Evolutionary conservation across 345 rosid genomes (phyloP).

Genomic region (Erodium maritimum): DNA sequence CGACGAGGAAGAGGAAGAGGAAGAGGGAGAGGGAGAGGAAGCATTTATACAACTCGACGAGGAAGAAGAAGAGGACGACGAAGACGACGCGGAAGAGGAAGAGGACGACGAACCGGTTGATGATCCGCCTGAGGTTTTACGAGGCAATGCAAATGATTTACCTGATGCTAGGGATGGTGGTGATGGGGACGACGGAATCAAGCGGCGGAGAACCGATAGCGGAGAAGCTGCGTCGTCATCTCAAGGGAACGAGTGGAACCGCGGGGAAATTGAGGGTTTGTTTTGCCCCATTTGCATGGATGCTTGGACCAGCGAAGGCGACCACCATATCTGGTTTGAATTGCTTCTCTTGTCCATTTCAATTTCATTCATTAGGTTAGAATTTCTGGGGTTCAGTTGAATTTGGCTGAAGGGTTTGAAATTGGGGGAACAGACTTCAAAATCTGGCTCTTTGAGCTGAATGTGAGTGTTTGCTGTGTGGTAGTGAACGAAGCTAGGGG

Average conservation of each 20-base stretch:
- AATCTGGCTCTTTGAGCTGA: background rate
- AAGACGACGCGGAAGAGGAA: slow-evolving; percentile 5
- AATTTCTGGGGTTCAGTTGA: background rate
- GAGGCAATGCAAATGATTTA: background rate
- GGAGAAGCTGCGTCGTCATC: slow-evolving; percentile 16
- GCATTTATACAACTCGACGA: slow-evolving; percentile 11
- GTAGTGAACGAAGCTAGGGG: too few species aligned
- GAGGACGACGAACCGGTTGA: slow-evolving; percentile 13
- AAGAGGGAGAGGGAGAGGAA: slow-evolving; percentile 14
- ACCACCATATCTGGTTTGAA: slow-evolving; percentile 62
- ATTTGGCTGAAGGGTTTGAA: background rate
- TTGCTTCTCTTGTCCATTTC: background rate
- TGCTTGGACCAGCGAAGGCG: slow-evolving; percentile 54
- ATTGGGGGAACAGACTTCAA: background rate
- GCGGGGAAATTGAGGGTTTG: slow-evolving; percentile 45
- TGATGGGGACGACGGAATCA: slow-evolving; percentile 17
- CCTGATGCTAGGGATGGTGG: background rate
- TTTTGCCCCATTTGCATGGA: slow-evolving; percentile 81
- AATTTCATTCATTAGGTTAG: background rate
- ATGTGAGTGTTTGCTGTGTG: background rate
- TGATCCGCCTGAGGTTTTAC: slow-evolving; percentile 23
- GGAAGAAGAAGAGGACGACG: slow-evolving; percentile 8
- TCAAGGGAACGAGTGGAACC: slow-evolving; percentile 38
- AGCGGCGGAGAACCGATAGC: slow-evolving; percentile 21
- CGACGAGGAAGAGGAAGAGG: slow-evolving; percentile 14